These are phyloP conservation scores for Phytophthora tentaculata DNA, from an alignment of 352 stramenopile genomes.

Conservation along the genomic window DNA sequence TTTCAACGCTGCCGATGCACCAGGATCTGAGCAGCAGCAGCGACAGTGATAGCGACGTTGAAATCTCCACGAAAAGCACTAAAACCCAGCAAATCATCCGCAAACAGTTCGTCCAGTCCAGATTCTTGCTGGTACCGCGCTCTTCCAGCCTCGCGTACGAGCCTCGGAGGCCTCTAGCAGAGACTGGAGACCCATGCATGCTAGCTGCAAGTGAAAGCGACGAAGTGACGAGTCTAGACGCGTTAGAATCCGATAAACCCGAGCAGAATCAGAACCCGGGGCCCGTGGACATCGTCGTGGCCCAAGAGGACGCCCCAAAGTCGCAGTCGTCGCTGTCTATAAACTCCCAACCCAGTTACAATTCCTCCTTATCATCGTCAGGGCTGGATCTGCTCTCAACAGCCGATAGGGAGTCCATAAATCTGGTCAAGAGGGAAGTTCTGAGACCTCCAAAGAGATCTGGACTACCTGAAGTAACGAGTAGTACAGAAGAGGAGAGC, in stretches of 20 bases:
- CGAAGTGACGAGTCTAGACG: conserved; percentile 32
- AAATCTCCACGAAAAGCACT: neutral
- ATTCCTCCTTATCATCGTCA: conserved; percentile 18
- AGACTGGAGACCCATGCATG: conserved; percentile 34
- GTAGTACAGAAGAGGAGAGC: conserved; percentile 4
- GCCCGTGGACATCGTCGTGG: conserved; percentile 12
- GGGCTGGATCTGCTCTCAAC: conserved; percentile 21
- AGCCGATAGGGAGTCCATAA: conserved; percentile 13
- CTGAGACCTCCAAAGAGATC: conserved; percentile 15
- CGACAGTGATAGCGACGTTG: conserved; percentile 21
- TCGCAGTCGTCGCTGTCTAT: conserved; percentile 2
- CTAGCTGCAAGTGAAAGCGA: conserved; percentile 28
- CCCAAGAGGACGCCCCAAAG: neutral
- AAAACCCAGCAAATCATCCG: neutral
- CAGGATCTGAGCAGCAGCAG: conserved; percentile 24
- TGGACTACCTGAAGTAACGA: conserved; percentile 8
- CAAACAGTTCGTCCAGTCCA: conserved; percentile 13
- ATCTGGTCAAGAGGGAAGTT: conserved; percentile 21
- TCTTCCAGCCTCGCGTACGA: conserved; percentile 24
- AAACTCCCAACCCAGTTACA: neutral
- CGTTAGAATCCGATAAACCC: conserved; percentile 19
- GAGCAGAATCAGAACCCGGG: conserved; percentile 10
- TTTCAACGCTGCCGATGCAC: conserved; percentile 21
- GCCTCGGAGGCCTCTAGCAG: conserved; percentile 10
- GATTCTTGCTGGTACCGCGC: conserved; percentile 23